Conservation (phyloP, 2,329 filamentous ascomycete genomes). For the Colletotrichum brevisporum region DNA sequence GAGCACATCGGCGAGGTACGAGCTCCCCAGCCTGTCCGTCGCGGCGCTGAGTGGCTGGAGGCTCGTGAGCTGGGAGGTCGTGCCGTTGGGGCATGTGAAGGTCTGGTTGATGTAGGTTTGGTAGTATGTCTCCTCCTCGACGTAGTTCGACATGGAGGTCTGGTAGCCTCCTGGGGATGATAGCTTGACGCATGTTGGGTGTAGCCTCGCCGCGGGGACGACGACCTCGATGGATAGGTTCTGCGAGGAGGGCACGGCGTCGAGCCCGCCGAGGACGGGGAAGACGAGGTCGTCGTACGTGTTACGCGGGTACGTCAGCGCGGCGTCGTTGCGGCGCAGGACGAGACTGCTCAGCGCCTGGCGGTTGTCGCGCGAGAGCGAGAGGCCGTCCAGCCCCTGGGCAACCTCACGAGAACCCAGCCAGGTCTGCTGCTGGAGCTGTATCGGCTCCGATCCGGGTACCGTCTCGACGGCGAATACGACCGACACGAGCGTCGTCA, state of each 20-base stretch:
- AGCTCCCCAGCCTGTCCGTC: neutral
- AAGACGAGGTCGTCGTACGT: neutral
- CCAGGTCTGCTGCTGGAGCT: neutral
- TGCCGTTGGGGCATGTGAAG: neutral
- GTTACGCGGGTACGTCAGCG: neutral
- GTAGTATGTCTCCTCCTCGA: neutral
- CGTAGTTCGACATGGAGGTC: neutral
- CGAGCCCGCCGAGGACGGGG: neutral
- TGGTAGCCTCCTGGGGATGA: neutral
- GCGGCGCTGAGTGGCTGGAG: neutral
- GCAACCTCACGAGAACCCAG: neutral
- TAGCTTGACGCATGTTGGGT: neutral
- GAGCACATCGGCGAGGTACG: neutral
- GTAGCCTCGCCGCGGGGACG: neutral
- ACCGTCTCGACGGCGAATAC: neutral
- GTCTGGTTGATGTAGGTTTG: neutral
- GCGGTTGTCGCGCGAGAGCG: neutral
- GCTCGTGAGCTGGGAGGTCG: neutral
- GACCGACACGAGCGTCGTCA: conserved; percentile 8
- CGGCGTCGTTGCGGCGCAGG: neutral
- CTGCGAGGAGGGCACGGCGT: neutral
- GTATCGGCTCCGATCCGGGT: neutral
- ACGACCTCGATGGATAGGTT: neutral
- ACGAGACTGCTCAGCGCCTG: neutral
- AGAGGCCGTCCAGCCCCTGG: too few species aligned